Conservation (phyloP, 2,329 filamentous ascomycete species). For the Botrytis deweyae region DNA sequence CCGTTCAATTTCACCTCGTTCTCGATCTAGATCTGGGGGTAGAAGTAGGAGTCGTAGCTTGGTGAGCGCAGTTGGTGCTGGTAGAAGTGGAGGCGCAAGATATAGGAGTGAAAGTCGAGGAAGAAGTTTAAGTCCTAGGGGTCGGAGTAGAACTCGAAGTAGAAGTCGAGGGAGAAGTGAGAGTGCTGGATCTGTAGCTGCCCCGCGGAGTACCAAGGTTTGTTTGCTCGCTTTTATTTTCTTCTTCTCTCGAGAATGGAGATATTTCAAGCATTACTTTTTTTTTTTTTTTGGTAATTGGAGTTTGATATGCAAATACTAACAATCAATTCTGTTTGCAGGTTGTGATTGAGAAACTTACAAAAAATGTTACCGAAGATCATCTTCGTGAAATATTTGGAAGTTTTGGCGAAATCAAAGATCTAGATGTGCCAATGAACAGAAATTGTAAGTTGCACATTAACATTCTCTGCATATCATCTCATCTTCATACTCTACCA, state of each 20-base stretch:
- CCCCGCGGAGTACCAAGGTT: constrained; percentile 55
- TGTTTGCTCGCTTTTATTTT: neutral
- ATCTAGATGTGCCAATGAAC: constrained; percentile 88
- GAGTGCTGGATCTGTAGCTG: constrained; percentile 30
- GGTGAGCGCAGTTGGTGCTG: neutral
- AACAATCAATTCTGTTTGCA: neutral
- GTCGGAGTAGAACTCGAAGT: constrained; percentile 11
- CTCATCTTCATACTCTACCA: neutral
- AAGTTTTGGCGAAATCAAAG: constrained; percentile 79
- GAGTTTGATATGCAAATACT: constrained; percentile 42
- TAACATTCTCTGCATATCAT: neutral
- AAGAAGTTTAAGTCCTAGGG: constrained; percentile 40
- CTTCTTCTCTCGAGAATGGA: neutral
- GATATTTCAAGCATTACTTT: neutral
- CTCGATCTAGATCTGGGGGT: constrained; percentile 33
- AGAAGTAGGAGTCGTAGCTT: constrained; percentile 33
- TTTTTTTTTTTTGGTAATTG: neutral
- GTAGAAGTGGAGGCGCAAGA: neutral
- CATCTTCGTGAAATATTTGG: constrained; percentile 93
- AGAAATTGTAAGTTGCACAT: constrained; percentile 64
- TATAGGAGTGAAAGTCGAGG: constrained; percentile 35
- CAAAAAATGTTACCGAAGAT: constrained; percentile 87
- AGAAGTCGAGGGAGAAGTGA: constrained; percentile 29
- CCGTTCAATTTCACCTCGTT: constrained; percentile 38
- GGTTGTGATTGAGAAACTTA: constrained; percentile 95